Evolutionary conservation across 2,329 filamentous ascomycete genomes (phyloP).

Genomic region (Trichoderma pleuroti): DNA sequence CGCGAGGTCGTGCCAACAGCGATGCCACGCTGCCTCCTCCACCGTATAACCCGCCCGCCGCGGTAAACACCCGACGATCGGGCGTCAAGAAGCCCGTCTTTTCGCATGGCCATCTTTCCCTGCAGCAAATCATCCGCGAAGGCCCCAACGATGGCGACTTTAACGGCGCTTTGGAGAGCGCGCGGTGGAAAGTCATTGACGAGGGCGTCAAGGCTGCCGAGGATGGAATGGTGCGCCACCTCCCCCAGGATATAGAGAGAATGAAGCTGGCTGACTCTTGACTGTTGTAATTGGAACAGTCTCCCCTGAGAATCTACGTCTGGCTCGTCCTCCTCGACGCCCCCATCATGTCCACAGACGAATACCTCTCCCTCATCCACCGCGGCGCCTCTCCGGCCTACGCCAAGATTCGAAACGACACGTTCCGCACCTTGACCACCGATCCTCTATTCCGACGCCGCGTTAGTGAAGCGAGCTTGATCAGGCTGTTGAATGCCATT

Average conservation of each 20-base stretch:
- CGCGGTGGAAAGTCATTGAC: constrained; percentile 69
- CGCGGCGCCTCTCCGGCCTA: constrained; percentile 92
- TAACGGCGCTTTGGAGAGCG: constrained; percentile 62
- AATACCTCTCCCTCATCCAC: constrained; percentile 86
- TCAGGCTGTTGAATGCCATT: constrained; percentile 88
- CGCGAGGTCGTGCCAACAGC: constrained; percentile 67
- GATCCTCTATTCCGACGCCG: constrained; percentile 95
- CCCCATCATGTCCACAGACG: constrained; percentile 77
- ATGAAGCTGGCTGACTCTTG: not conserved
- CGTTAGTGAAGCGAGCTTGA: constrained; percentile 92
- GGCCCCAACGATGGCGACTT: constrained; percentile 72
- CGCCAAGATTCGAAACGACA: constrained; percentile 97
- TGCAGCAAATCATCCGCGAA: constrained; percentile 76
- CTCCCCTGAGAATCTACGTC: constrained; percentile 86
- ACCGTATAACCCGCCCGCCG: constrained; percentile 35
- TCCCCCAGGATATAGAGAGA: not conserved
- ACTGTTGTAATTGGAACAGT: constrained; percentile 50
- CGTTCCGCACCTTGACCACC: constrained; percentile 91
- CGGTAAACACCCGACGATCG: constrained; percentile 36
- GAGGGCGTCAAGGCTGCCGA: constrained; percentile 73
- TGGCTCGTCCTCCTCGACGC: constrained; percentile 94
- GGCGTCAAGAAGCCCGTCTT: constrained; percentile 43
- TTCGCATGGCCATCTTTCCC: constrained; percentile 54
- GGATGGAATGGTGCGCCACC: constrained; percentile 69
- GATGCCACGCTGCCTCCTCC: constrained; percentile 53